Conservation (phyloP, 495 filamentous ascomycete genomes). For the Neurospora discreta region DNA sequence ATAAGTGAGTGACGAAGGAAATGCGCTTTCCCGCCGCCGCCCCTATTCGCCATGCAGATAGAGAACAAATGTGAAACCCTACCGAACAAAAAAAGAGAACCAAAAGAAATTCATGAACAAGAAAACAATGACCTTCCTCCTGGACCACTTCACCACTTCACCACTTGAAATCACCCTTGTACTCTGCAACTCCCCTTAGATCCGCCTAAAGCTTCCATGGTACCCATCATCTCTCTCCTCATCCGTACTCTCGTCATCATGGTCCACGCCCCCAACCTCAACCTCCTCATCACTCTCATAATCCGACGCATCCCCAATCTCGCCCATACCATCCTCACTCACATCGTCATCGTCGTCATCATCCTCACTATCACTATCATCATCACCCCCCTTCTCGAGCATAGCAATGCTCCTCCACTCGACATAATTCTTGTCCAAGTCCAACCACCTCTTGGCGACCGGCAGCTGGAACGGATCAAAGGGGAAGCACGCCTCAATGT, state of each 20-base stretch:
- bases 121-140: background rate
- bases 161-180: background rate
- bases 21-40: background rate
- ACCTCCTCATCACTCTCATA: slow-evolving; percentile 44
- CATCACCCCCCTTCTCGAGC: slow-evolving; percentile 38
- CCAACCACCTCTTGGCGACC: slow-evolving; percentile 64
- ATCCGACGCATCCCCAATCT: slow-evolving; percentile 25
- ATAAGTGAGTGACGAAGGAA: background rate
- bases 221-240: background rate
- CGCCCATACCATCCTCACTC: slow-evolving; percentile 29
- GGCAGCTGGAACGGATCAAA: slow-evolving; percentile 94
- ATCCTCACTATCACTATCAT: slow-evolving; percentile 37
- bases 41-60: background rate
- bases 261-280: slow-evolving; percentile 35
- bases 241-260: slow-evolving; percentile 5
- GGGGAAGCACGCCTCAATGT: slow-evolving; percentile 89
- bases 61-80: background rate
- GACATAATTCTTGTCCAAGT: slow-evolving; percentile 67
- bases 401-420: slow-evolving; percentile 73
- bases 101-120: background rate
- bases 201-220: background rate
- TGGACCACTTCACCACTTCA: background rate
- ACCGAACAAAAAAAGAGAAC: background rate
- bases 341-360: slow-evolving; percentile 34
- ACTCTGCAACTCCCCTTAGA: background rate